These are phyloP conservation scores for Waltergamsia citrina DNA, from an alignment of 2,329 filamentous ascomycete species.

Conservation along the genomic window DNA sequence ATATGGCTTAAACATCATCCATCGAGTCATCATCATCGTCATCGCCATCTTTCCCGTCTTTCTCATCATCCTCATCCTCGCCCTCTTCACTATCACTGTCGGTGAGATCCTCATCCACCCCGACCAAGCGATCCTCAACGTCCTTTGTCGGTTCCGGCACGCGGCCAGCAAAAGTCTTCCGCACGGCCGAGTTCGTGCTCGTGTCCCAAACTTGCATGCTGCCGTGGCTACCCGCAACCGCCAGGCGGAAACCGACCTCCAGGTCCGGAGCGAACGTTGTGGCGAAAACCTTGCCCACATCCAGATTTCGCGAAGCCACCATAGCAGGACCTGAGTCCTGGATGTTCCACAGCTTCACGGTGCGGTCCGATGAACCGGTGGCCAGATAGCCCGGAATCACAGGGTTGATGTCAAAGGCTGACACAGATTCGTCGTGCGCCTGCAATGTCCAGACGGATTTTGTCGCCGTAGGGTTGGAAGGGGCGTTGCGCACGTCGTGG, in stretches of 20 bases:
- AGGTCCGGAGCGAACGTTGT: conserved; percentile 82
- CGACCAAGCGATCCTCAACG: conserved; percentile 69
- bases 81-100: conserved; percentile 56
- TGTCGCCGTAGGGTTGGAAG: conserved; percentile 60
- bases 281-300: conserved; percentile 91
- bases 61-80: conserved; percentile 22
- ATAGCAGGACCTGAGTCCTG: conserved; percentile 71
- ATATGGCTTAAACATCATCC: conserved; percentile 40
- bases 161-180: conserved; percentile 70
- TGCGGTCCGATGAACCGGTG: conserved; percentile 89
- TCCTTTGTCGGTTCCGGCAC: conserved; percentile 46
- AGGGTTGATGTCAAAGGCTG: conserved; percentile 86
- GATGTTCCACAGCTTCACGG: conserved; percentile 95
- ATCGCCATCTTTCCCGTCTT: conserved; percentile 43
- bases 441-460: conserved; percentile 93
- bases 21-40: conserved; percentile 37
- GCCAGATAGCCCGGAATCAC: conserved; percentile 86
- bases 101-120: conserved; percentile 58
- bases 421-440: conserved; percentile 87
- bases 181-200: conserved; percentile 79
- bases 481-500: conserved; percentile 74
- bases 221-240: conserved; percentile 91
- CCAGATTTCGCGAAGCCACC: conserved; percentile 84
- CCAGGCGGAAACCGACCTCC: conserved; percentile 84
- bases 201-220: conserved; percentile 94